Base-by-base conservation (phyloP, 2,329 filamentous ascomycete genomes). In the Phialemoniopsis sp. region DNA sequence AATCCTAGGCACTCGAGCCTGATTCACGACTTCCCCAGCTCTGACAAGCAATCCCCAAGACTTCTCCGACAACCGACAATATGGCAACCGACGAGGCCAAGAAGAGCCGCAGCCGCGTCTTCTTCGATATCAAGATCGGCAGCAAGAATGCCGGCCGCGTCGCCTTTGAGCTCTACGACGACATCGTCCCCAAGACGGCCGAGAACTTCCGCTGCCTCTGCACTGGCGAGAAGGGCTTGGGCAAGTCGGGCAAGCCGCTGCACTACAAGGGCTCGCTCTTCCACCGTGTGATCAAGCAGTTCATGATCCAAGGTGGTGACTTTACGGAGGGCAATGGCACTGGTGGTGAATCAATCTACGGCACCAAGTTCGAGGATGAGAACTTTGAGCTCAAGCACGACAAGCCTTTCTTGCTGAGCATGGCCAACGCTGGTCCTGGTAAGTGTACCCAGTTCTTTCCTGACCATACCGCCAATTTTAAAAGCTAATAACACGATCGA, bases 241-340 rank as follows among this genome's bases (percentile, higher is more conserved):
- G 89, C 50, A 87, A 87, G 60, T 67, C 78, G 21, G 90, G 89
- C 60, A 90, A 90, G 68, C 85, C 85, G 34, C 77, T 98, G 38
- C 86, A 88, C 72, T 98, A 89, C 80, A 96, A 96, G 74, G 86
- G 88, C 52, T 94, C 87, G 45, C 73, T 71, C 53, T 97, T 98
- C 75, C 91, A 98, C 73, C 87, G 91, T 37, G 87, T 98, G 48
- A 98, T 98, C 72, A 96, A 96, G 75, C 80, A 87, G 56, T 98
- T 98, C 68, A 97, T 98, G 91, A 93, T 96, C 57, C 87, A 96
- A 70, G 90, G 93, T 58, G 91, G 93, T 66, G 93, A 97, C 65
- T 98, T 98, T 64, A 98, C 91, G 36, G 83, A 80, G 40, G 89
- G 89, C 60, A 91, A 97, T 60, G 93, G 91, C 49, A 97, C 91